phyloP scores from a whole-genome alignment of 2,329 filamentous ascomycete genomes.

The Aspergillus costaricaensis region DNA sequence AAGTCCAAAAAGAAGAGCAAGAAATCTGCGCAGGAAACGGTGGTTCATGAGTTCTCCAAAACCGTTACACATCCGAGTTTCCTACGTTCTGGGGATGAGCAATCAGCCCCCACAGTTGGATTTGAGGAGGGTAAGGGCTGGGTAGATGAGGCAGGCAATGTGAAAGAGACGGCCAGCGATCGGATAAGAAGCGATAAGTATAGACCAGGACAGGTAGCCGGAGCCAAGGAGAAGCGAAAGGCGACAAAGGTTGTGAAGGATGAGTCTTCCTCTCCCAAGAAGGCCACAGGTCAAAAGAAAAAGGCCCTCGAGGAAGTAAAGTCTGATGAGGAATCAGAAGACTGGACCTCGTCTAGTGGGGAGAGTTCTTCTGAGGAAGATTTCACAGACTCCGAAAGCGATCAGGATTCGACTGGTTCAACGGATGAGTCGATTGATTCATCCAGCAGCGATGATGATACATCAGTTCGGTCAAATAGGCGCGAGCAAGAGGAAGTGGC shows the following conservation, averaged over 20 bases:
- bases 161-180: constrained; percentile 55
- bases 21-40: constrained; percentile 62
- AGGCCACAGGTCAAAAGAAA: constrained; percentile 20
- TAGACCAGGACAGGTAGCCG: constrained; percentile 33
- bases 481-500: constrained; percentile 7
- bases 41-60: constrained; percentile 88
- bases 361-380: constrained; percentile 31
- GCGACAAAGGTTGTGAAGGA: constrained; percentile 16
- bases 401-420: constrained; percentile 26
- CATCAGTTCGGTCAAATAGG: not conserved
- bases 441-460: constrained; percentile 26
- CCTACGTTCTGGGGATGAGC: constrained; percentile 60
- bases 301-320: constrained; percentile 15
- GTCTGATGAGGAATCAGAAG: constrained; percentile 29
- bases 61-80: constrained; percentile 82
- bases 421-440: constrained; percentile 33
- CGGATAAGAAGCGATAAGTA: constrained; percentile 33
- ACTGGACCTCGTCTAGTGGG: constrained; percentile 43
- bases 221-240: constrained; percentile 33
- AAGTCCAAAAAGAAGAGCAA: constrained; percentile 62
- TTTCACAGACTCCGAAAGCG: constrained; percentile 28
- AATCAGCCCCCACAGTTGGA: constrained; percentile 55
- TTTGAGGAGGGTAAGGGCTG: constrained; percentile 86
- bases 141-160: constrained; percentile 75
- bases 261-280: constrained; percentile 10